A percentile compares a stretch with the other conserved stretches of the same genome.
Conservation (phyloP, 2,329 filamentous ascomycete species). For the Calonectria leucothoes region DNA sequence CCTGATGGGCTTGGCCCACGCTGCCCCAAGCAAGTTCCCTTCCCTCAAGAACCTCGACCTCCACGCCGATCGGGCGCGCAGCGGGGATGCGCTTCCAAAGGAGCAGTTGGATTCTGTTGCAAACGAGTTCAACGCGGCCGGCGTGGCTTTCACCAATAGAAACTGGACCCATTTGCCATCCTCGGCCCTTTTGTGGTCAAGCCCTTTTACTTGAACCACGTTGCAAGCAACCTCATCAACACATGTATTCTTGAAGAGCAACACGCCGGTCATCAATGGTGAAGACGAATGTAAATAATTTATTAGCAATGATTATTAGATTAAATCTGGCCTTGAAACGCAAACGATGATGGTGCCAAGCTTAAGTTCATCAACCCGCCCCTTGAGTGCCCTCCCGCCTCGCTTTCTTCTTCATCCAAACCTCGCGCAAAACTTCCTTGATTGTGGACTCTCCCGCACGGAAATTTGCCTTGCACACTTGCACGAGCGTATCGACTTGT, state of each 20-base stretch:
- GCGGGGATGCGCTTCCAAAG: neutral
- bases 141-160: neutral
- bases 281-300: neutral
- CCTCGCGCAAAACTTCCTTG: conserved; percentile 4
- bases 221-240: neutral
- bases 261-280: neutral
- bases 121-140: neutral
- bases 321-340: too few relatives aligned
- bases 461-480: conserved; percentile 19
- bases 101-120: neutral
- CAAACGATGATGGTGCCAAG: neutral
- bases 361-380: neutral
- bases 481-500: conserved; percentile 13
- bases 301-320: neutral
- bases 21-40: neutral
- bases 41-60: neutral
- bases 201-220: neutral
- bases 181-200: neutral
- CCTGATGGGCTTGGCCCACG: neutral
- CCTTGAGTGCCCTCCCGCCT: neutral
- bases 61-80: neutral
- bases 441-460: neutral
- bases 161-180: neutral
- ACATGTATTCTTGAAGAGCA: neutral
- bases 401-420: conserved; percentile 16